Evolutionary conservation across 257 asterid species (phyloP).

Genomic region (Verbascum thapsus): DNA sequence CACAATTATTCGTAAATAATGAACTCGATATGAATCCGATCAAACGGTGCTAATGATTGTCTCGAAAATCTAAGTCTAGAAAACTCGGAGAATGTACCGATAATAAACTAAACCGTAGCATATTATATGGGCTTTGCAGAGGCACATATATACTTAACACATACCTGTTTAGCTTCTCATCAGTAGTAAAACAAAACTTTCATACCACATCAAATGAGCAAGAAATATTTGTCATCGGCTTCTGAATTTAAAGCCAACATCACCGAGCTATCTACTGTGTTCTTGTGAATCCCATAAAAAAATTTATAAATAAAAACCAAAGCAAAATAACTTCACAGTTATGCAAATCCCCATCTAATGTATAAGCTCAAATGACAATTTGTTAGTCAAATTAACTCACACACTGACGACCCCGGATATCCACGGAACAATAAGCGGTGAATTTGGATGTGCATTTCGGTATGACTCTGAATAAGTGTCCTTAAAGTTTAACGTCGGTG

Average conservation of each 20-base stretch:
- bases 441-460: constrained; percentile 70
- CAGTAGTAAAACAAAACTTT: neutral
- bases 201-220: constrained; percentile 12
- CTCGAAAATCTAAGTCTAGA: no score
- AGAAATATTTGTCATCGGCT: constrained; percentile 8
- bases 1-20: no score
- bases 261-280: neutral
- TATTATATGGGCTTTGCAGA: no score
- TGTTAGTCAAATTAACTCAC: constrained; percentile 27
- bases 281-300: neutral
- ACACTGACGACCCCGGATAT: constrained; percentile 66
- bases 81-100: no score
- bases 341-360: neutral
- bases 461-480: constrained; percentile 72
- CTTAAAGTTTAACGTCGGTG: constrained; percentile 70
- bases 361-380: constrained; percentile 1
- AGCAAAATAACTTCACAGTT: neutral
- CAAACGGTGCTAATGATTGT: no score
- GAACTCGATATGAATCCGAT: no score
- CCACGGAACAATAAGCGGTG: constrained; percentile 86
- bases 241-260: constrained; percentile 23
- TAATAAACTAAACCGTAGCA: no score
- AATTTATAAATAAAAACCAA: neutral
- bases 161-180: neutral
- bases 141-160: no score